A percentile compares a stretch with the other conserved stretches of the same genome.
phyloP scores from a whole-genome alignment of 257 asterid species.

The Mitragyna speciosa region DNA sequence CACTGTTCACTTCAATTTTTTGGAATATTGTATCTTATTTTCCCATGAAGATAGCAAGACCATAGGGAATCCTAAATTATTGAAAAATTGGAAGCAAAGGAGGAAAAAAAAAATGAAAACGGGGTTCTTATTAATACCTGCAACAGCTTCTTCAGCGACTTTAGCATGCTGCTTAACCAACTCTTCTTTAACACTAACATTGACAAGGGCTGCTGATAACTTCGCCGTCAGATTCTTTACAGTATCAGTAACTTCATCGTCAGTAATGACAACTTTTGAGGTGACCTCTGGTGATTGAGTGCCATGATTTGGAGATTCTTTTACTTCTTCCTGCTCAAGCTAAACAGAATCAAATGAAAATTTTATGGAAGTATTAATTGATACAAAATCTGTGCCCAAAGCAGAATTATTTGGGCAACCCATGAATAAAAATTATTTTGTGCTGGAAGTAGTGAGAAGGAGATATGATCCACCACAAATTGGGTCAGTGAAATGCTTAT shows the following conservation, averaged over 20 bases:
- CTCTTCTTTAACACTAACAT: constrained; percentile 74
- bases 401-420: neutral
- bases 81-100: neutral
- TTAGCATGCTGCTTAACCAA: constrained; percentile 80
- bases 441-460: neutral
- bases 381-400: neutral
- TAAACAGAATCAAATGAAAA: neutral
- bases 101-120: neutral
- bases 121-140: constrained; percentile 38
- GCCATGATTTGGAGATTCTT: constrained; percentile 42
- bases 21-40: neutral
- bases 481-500: neutral
- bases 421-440: neutral
- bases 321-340: constrained; percentile 46
- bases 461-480: neutral
- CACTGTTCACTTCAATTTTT: neutral
- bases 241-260: constrained; percentile 46
- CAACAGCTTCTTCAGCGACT: constrained; percentile 91
- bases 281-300: constrained; percentile 51
- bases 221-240: constrained; percentile 51
- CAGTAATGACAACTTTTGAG: constrained; percentile 33
- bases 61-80: neutral
- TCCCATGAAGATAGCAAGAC: neutral
- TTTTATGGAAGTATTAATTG: neutral
- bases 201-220: constrained; percentile 77